phyloP scores from a whole-genome alignment of 208 protist species.

The Crithidia sp. region DNA sequence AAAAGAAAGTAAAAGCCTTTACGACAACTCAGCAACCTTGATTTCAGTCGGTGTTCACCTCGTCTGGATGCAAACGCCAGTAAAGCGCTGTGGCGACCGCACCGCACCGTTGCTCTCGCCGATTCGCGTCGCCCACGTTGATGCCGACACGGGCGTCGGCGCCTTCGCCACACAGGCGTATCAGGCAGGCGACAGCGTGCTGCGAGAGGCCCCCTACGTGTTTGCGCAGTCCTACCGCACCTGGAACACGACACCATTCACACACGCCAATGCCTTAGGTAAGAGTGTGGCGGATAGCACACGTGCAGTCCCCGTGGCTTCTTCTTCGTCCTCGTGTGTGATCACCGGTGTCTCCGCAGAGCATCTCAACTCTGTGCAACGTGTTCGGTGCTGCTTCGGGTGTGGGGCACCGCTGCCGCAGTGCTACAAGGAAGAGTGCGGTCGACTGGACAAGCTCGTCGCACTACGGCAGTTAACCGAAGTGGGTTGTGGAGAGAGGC shows the following conservation, averaged over 20 bases:
- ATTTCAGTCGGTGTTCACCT: no score
- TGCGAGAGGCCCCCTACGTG: conserved; percentile 42
- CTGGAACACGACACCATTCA: conserved; percentile 5
- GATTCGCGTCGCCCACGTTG: conserved; percentile 20
- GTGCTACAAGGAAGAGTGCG: conserved; percentile 34
- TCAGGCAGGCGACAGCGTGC: conserved; percentile 30
- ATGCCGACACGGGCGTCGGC: conserved; percentile 33
- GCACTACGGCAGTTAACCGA: no score
- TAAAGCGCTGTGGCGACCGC: background rate
- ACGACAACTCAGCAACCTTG: no score
- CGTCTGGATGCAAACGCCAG: no score
- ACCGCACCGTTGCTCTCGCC: background rate
- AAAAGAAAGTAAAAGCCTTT: no score
- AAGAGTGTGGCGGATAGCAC: no score
- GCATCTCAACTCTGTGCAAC: background rate
- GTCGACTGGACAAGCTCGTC: conserved; percentile 19
- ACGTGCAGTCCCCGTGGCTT: background rate
- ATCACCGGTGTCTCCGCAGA: no score
- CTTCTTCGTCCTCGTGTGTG: background rate
- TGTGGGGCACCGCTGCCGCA: conserved; percentile 46
- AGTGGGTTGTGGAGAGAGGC: no score
- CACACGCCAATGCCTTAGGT: no score
- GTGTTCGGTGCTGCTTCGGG: conserved; percentile 37
- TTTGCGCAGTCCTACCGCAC: conserved; percentile 46
- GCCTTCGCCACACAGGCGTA: conserved; percentile 24